Evolutionary conservation across 345 rosid species (phyloP), one percentile per base, ranked within the genome.

Genomic region (Boechera retrofracta): DNA sequence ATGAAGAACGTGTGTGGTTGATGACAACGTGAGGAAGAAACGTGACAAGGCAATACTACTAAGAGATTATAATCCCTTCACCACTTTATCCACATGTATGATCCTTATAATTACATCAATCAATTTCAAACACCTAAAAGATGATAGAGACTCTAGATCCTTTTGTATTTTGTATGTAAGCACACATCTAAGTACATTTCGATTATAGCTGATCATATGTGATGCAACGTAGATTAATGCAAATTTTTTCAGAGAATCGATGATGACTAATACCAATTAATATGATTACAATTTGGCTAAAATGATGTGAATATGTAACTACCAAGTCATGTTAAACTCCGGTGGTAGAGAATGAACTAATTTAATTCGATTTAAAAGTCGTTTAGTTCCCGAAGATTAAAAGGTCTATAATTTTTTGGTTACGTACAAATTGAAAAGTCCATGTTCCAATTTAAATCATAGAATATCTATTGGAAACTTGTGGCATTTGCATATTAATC

Each of bases 1-100:
- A 53, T 63, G 75, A 69, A 54, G 70, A 77, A 77, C 80, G 70
- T 77, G 75, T 77, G 51, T 77, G 80, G 75, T 70, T 77, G 80
- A 77, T 77, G 75, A 54, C 76, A 55, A 47, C 59, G 1, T 70
- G 71, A 63, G 71, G 80, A 63, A 70, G 80, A 77, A 77, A 70
- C 80, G 76, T 77, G 80, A 77, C 65, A 77, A 69, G 15, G 31
- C 31, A 26, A 69, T 77, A 54, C 80, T 77, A 42, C 64, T 55
- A 77, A 70, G 52, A 54, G 71, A 63, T 54, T 24, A 63, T 10
- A 35, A 63, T 63, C 80, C 12, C 38, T 69, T 76, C 56, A 24
- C 66, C 31, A 55, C 67, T 77, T 77, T 64, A 71, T 64, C 60
- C 80, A 64, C 67, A 71, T 71, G 72, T 77, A 56, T 77, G 76